phyloP scores from a whole-genome alignment of 345 rosid species.

The Litchi chinensis region DNA sequence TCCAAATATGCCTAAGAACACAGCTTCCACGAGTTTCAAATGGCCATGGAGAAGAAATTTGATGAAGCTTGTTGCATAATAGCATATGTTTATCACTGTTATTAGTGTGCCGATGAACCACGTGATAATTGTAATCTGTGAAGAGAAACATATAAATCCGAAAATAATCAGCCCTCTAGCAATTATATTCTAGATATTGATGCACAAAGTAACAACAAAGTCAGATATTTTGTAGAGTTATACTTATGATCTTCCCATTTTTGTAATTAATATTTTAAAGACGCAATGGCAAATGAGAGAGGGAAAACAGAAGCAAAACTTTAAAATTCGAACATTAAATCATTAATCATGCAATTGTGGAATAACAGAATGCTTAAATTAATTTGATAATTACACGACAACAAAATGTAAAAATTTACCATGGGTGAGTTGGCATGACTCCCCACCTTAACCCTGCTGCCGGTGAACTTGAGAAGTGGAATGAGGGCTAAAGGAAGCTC shows the following conservation, averaged over 20 bases:
- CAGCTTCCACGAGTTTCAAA: slow-evolving; percentile 38
- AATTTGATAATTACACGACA: background rate
- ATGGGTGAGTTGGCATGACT: slow-evolving; percentile 50
- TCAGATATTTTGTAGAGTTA: background rate
- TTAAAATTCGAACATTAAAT: too few species aligned
- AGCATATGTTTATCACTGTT: slow-evolving; percentile 77
- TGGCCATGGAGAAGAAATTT: slow-evolving; percentile 54
- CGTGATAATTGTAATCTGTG: slow-evolving; percentile 68
- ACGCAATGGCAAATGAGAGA: background rate
- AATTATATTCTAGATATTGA: background rate
- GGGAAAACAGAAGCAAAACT: background rate
- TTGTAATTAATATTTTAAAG: background rate
- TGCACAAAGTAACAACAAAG: background rate
- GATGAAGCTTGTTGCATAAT: slow-evolving; percentile 56
- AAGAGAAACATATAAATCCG: background rate
- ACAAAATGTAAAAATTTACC: slow-evolving; percentile 39
- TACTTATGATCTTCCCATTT: background rate
- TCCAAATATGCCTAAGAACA: slow-evolving; percentile 66
- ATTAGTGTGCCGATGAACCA: slow-evolving; percentile 79
- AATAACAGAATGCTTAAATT: too few species aligned
- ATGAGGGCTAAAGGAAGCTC: slow-evolving; percentile 92
- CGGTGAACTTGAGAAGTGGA: slow-evolving; percentile 95
- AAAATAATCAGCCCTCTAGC: background rate
- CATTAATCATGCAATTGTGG: background rate
- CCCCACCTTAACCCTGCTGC: slow-evolving; percentile 89